Conservation (phyloP, 345 rosid genomes). For the Salix koriyanagi region DNA sequence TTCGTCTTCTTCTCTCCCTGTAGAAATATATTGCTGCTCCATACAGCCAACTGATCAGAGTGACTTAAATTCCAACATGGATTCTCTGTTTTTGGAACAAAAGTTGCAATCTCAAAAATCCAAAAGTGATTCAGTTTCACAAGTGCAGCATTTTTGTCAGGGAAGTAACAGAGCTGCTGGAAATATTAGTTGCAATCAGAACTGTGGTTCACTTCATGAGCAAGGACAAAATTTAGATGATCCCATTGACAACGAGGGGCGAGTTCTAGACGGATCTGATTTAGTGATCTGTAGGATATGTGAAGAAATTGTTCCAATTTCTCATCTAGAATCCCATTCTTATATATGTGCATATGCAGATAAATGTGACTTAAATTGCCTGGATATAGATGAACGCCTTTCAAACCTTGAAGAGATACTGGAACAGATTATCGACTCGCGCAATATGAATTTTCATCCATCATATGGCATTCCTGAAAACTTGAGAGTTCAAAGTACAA, state of each 20-base stretch:
- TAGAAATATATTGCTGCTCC: slow-evolving; percentile 12
- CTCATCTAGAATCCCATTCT: slow-evolving; percentile 71
- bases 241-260: slow-evolving; percentile 17
- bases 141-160: slow-evolving; percentile 28
- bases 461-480: slow-evolving; percentile 57
- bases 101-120: slow-evolving; percentile 29
- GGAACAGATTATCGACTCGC: slow-evolving; percentile 66
- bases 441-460: slow-evolving; percentile 41
- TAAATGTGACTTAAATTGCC: slow-evolving; percentile 66
- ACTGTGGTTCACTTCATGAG: slow-evolving; percentile 32
- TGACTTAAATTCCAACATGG: slow-evolving; percentile 27
- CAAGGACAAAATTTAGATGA: slow-evolving; percentile 18
- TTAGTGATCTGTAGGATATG: slow-evolving; percentile 73
- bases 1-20: slow-evolving; percentile 34
- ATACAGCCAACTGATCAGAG: slow-evolving; percentile 28
- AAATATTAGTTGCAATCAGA: slow-evolving; percentile 11
- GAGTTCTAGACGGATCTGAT: slow-evolving; percentile 39
- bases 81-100: slow-evolving; percentile 26
- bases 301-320: slow-evolving; percentile 66
- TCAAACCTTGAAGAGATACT: slow-evolving; percentile 66
- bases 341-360: slow-evolving; percentile 88
- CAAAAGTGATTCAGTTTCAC: slow-evolving; percentile 23
- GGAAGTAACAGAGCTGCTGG: slow-evolving; percentile 26
- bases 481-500: slow-evolving; percentile 32
- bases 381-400: slow-evolving; percentile 67